Base-by-base conservation (phyloP, 2,329 filamentous ascomycete species). In the Bisporella sp. region DNA sequence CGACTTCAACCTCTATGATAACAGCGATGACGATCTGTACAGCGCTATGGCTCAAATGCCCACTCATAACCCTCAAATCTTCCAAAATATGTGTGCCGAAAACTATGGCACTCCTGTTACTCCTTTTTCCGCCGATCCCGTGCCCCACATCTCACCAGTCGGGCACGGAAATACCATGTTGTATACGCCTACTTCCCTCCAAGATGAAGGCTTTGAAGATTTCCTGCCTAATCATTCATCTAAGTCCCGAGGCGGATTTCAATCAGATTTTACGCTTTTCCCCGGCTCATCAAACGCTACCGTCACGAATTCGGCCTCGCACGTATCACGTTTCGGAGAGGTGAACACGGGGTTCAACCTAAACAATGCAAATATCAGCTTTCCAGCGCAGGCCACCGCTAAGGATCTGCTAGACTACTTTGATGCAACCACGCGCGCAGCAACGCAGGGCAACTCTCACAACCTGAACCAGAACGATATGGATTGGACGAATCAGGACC, bases 151-250 rank as follows among this genome's bases (percentile, higher is more conserved):
- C 54, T 89, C 85, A 4, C 84, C 85, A 6, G 74, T 75, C 48
- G 85, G 82, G 5, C 84, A 88, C 59, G 76, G 78, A 35, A 82
- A 85, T 53, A 71, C 81, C 1, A 86, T 87, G 70, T 75, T 89
- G 32, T 85, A 76, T 67, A 85, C 85, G 7, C 82, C 85, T 45
- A 75, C 75, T 41, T 83, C 82, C 0, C 66, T 81, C 53, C 71
- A 72, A 13, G 85, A 89, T 53, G 84, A 89, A 49, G 62, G 60
- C 3, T 64, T 59, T 45, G 54, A 57, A 28, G 50, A 57, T 13
- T 54, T 54, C 29, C 45, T 56, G n/a, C 59, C 61, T 13, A 49
- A 46, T 37, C 58, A 59, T 13, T 21, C 40, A 12, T 12, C n/a
- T 2, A 28, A 8, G 9, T 21, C 40, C 39, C 55, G 54, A 43